These are phyloP conservation scores for Annulohypoxylon stygium DNA, from an alignment of 495 filamentous ascomycete species.

Conservation along the genomic window DNA sequence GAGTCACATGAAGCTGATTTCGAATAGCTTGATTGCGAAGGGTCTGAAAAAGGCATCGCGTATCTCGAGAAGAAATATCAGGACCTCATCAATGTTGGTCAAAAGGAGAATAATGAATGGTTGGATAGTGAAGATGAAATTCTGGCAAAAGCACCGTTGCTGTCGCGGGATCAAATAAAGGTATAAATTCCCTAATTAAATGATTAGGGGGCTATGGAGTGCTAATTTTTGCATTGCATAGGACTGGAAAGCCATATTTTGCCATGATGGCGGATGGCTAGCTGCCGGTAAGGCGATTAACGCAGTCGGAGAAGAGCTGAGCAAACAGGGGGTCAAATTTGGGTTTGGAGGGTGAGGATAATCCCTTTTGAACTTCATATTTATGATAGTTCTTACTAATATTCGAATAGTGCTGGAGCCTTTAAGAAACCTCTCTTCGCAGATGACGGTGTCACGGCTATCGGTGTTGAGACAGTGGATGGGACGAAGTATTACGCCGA, in stretches of 20 bases:
- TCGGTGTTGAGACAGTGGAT: conserved; percentile 52
- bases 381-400: background rate
- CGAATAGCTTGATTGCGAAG: conserved; percentile 42
- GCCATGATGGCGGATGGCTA: conserved; percentile 46
- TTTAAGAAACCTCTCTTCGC: conserved; percentile 39
- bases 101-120: conserved; percentile 46
- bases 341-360: conserved; percentile 41
- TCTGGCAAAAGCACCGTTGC: conserved; percentile 41
- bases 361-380: background rate
- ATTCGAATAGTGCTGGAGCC: conserved; percentile 32
- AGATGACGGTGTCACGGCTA: conserved; percentile 42
- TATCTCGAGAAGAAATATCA: conserved; percentile 39
- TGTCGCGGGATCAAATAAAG: conserved; percentile 43
- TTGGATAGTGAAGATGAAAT: conserved; percentile 46
- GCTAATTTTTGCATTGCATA: conserved; percentile 20
- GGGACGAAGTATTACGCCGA: conserved; percentile 52
- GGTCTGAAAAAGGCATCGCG: conserved; percentile 40
- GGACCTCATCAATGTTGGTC: conserved; percentile 36
- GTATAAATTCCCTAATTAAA: conserved; percentile 12
- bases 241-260: conserved; percentile 49
- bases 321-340: conserved; percentile 41
- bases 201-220: background rate
- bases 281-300: conserved; percentile 45
- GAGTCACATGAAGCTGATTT: conserved; percentile 7
- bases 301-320: conserved; percentile 43